phyloP scores from a whole-genome alignment of 352 stramenopile genomes.

The Thraustotheca clavata region DNA sequence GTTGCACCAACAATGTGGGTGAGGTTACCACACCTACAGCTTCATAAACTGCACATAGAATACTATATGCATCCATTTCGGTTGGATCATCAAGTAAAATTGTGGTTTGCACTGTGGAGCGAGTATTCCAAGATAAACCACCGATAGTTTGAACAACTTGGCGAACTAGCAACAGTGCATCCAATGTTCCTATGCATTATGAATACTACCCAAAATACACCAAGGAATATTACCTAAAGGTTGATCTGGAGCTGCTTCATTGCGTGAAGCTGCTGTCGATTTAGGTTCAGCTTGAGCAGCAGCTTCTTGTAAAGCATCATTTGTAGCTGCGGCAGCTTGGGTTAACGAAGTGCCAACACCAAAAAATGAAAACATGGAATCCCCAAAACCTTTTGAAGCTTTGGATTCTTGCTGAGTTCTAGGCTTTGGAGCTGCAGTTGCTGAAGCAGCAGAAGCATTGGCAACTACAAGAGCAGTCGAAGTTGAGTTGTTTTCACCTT shows the following conservation, averaged over 20 bases:
- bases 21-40: constrained; percentile 46
- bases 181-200: constrained; percentile 52
- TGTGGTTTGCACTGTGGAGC: constrained; percentile 76
- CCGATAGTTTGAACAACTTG: constrained; percentile 81
- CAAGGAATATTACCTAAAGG: constrained; percentile 36
- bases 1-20: constrained; percentile 58
- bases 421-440: neutral
- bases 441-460: neutral
- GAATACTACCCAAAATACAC: too few relatives aligned
- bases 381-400: constrained; percentile 8
- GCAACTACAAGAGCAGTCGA: neutral
- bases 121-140: constrained; percentile 71
- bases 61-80: constrained; percentile 70
- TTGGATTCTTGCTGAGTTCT: constrained; percentile 2
- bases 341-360: neutral
- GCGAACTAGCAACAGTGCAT: constrained; percentile 68
- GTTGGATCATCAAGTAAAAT: constrained; percentile 68
- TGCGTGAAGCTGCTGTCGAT: constrained; percentile 69
- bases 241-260: constrained; percentile 44
- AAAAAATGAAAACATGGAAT: constrained; percentile 18
- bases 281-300: constrained; percentile 45
- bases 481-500: neutral
- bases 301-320: neutral
- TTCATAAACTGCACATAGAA: constrained; percentile 81
- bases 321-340: neutral